Evolutionary conservation across 1,139 yeast genomes (phyloP).

Genomic region (Kodamaea plutei): DNA sequence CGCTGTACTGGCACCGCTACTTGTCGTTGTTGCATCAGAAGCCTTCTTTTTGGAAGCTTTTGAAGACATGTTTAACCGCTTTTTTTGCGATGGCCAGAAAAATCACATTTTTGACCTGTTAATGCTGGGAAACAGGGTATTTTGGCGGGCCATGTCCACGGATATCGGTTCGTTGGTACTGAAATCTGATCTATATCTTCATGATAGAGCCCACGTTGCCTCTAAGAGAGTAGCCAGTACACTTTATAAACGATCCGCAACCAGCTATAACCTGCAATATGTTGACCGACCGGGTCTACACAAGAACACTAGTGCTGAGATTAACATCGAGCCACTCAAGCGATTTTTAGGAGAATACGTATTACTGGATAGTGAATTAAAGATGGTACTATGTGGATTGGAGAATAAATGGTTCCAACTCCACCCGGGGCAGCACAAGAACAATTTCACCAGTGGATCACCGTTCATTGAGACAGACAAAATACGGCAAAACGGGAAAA

Average conservation of each 20-base stretch:
- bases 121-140: too few relatives aligned
- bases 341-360: conserved; percentile 19
- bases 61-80: conserved; percentile 31
- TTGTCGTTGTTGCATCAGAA: conserved; percentile 17
- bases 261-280: conserved; percentile 14
- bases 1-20: too few relatives aligned
- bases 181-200: conserved; percentile 6
- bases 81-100: conserved; percentile 6
- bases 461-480: conserved; percentile 10
- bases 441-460: neutral
- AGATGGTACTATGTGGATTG: conserved; percentile 22
- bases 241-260: conserved; percentile 14
- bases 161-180: conserved; percentile 4
- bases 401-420: conserved; percentile 12
- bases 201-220: conserved; percentile 4
- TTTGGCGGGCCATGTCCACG: too few relatives aligned
- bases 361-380: conserved; percentile 20
- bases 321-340: conserved; percentile 9
- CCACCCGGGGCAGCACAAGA: conserved; percentile 2
- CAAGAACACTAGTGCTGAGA: neutral
- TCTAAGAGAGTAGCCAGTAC: conserved; percentile 9
- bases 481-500: conserved; percentile 21
- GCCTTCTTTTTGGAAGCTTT: conserved; percentile 29
- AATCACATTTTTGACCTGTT: conserved; percentile 2
- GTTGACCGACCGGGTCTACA: conserved; percentile 8